A percentile compares a stretch with the other conserved stretches of the same genome.
phyloP scores from a whole-genome alignment of 2,329 filamentous ascomycete genomes.

The Fusarium odoratissimum region DNA sequence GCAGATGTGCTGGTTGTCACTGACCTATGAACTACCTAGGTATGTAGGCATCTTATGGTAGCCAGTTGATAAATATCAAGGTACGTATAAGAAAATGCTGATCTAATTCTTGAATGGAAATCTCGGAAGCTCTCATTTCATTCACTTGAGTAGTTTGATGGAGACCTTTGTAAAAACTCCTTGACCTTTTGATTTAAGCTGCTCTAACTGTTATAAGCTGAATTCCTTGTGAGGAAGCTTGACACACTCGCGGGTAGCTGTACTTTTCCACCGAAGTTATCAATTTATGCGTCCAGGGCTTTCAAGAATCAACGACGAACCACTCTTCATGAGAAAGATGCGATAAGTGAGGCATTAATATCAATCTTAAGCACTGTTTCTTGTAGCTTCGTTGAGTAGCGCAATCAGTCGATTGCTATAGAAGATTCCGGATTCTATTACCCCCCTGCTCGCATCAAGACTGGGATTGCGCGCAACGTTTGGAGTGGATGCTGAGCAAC shows the following conservation, averaged over 20 bases:
- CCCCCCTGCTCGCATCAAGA: neutral
- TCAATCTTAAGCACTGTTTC: neutral
- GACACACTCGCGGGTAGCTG: neutral
- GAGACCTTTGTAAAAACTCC: neutral
- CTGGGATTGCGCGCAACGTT: neutral
- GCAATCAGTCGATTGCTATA: neutral
- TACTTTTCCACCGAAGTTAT: neutral
- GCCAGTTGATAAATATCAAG: neutral
- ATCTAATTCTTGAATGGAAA: neutral
- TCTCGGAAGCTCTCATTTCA: neutral
- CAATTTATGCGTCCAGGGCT: neutral
- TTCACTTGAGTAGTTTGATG: neutral
- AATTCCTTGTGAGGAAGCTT: neutral
- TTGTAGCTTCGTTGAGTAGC: neutral
- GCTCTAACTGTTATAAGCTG: neutral
- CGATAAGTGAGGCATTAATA: neutral
- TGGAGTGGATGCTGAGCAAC: neutral
- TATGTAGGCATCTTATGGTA: neutral
- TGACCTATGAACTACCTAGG: neutral
- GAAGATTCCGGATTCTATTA: neutral
- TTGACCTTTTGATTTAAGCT: neutral
- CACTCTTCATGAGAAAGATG: neutral
- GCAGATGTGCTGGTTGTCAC: neutral
- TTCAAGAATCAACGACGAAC: neutral
- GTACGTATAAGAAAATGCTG: neutral